These are phyloP conservation scores for Tuber umbilicatum DNA, from an alignment of 495 filamentous ascomycete genomes.

Conservation along the genomic window DNA sequence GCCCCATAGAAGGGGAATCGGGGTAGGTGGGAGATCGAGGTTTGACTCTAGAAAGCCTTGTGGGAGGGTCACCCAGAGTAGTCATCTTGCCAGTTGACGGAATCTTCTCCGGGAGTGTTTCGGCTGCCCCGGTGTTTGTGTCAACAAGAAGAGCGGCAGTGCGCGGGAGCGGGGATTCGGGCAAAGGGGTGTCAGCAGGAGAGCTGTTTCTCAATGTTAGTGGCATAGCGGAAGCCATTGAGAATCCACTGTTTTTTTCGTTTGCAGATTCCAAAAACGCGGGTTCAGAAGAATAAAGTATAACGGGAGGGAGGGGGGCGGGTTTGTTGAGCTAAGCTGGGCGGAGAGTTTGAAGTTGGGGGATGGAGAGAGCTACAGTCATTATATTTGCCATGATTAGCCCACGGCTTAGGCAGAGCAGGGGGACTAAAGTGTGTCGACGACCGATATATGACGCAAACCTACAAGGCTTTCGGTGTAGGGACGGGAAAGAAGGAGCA, in stretches of 20 bases:
- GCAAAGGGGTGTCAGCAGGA: not conserved
- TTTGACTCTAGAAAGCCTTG: not conserved
- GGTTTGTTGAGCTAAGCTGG: not conserved
- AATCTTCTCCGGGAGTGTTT: not conserved
- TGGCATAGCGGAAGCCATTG: not conserved
- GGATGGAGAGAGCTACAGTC: not conserved
- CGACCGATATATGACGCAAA: conserved; percentile 1
- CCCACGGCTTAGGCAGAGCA: not conserved
- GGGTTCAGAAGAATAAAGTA: not conserved
- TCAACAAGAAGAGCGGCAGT: not conserved
- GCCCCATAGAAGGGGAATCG: conserved; percentile 8
- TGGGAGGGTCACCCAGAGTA: not conserved
- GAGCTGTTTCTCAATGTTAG: not conserved
- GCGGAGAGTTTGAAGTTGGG: conserved; percentile 1
- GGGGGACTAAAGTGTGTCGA: not conserved
- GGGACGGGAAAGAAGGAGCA: not conserved
- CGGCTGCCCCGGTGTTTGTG: not conserved
- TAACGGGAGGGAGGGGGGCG: not conserved
- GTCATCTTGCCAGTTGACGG: not conserved
- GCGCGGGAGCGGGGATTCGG: not conserved
- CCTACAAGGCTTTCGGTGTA: not conserved
- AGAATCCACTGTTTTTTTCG: not conserved
- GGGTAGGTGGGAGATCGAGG: conserved; percentile 32
- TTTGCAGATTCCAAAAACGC: not conserved
- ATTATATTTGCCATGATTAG: not conserved